These are phyloP conservation scores for Kwoniella bestiolae DNA, from an alignment of 768 basidiomycete species.

Conservation along the genomic window DNA sequence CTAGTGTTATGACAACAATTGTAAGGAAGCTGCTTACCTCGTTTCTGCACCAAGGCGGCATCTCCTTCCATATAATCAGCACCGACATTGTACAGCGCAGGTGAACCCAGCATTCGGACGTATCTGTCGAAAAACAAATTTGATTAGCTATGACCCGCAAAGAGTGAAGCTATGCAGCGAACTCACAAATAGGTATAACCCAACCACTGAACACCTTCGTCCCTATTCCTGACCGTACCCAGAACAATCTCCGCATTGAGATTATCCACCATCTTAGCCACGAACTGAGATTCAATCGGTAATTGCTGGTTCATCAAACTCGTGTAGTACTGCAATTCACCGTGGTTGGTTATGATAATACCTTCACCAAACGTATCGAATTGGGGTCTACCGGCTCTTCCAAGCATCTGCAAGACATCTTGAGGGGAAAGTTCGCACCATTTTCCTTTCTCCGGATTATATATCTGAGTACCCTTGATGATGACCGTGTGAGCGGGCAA, in stretches of 20 bases:
- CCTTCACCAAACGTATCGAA: conserved; percentile 97
- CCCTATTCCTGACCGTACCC: conserved; percentile 89
- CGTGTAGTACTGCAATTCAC: conserved; percentile 95
- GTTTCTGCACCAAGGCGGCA: conserved; percentile 79
- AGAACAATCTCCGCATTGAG: conserved; percentile 96
- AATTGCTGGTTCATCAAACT: conserved; percentile 94
- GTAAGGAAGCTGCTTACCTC: conserved; percentile 61
- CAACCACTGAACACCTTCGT: conserved; percentile 97
- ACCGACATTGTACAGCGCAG: conserved; percentile 82
- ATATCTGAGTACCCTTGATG: conserved; percentile 99
- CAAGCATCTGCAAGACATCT: conserved; percentile 98
- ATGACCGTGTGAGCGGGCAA: conserved; percentile 96
- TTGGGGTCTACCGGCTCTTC: conserved; percentile 94
- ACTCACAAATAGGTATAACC: conserved; percentile 90
- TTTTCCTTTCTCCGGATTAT: conserved; percentile 96
- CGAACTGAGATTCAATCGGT: conserved; percentile 95
- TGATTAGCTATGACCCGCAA: not conserved
- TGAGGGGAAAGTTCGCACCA: conserved; percentile 96
- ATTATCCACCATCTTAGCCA: conserved; percentile 89
- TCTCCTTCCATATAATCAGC: conserved; percentile 92
- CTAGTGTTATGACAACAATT: not conserved
- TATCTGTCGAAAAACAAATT: conserved; percentile 64
- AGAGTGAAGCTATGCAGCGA: not conserved
- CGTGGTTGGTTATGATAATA: conserved; percentile 96
- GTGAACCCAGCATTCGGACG: conserved; percentile 90